Conservation (phyloP, 2,329 filamentous ascomycete genomes). For the Verticillium dahliae region DNA sequence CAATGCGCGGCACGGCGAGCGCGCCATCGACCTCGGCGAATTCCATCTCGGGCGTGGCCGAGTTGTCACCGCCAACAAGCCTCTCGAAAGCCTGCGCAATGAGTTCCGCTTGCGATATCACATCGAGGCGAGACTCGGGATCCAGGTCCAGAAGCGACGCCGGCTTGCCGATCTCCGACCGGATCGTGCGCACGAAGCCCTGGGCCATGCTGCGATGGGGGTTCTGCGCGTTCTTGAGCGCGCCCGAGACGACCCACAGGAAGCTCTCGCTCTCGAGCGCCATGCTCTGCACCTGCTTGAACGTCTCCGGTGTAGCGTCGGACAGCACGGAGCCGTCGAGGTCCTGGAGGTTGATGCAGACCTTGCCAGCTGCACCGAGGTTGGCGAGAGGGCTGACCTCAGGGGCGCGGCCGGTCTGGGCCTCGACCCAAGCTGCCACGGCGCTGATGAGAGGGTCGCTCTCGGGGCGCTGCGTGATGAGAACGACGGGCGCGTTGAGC, state of each 20-base stretch:
- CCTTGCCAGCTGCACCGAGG: not conserved
- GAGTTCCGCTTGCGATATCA: not conserved
- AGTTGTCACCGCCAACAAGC: not conserved
- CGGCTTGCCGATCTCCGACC: not conserved
- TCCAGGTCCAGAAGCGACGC: not conserved
- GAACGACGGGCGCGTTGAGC: slow-evolving; percentile 11
- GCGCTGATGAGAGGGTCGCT: slow-evolving; percentile 12
- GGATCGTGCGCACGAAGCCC: not conserved
- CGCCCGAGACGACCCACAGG: not conserved
- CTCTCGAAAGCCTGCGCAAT: not conserved
- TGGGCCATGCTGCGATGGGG: not conserved
- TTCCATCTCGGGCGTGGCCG: not conserved
- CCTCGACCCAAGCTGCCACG: slow-evolving; percentile 14
- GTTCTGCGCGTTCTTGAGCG: not conserved
- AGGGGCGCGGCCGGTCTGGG: slow-evolving; percentile 12
- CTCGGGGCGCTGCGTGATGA: slow-evolving; percentile 16
- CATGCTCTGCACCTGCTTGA: not conserved
- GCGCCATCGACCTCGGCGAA: not conserved
- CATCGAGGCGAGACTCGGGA: not conserved
- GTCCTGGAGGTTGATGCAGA: not conserved
- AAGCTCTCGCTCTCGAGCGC: not conserved
- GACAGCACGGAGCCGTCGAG: not conserved
- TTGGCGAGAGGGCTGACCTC: slow-evolving; percentile 12
- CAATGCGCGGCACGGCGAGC: slow-evolving; percentile 5
- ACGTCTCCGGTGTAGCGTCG: not conserved